Conservation (phyloP, 2,329 filamentous ascomycete species). For the Coccinonectria pachysandricola region DNA sequence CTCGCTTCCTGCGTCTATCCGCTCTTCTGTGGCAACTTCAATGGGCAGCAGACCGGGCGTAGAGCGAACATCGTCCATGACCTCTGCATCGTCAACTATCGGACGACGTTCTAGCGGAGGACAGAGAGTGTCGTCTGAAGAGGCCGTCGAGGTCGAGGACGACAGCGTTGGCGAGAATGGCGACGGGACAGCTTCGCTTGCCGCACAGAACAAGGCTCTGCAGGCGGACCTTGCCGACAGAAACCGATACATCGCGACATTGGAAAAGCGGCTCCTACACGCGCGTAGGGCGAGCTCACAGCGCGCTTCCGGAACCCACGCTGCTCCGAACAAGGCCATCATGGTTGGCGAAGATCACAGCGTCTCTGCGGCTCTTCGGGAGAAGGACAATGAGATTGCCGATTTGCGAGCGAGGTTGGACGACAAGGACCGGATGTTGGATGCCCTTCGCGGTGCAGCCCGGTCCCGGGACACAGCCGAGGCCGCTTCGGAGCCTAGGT, state of each 20-base stretch:
- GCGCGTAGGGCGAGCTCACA: conserved; percentile 84
- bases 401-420: conserved; percentile 83
- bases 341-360: conserved; percentile 73
- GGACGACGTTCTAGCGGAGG: conserved; percentile 40
- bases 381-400: conserved; percentile 87
- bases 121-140: conserved; percentile 34
- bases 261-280: conserved; percentile 87
- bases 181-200: conserved; percentile 71
- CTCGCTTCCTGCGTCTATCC: conserved; percentile 44
- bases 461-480: conserved; percentile 79
- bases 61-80: conserved; percentile 57
- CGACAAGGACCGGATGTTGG: conserved; percentile 90
- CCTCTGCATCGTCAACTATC: conserved; percentile 51
- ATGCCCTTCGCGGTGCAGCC: conserved; percentile 73
- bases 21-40: conserved; percentile 62
- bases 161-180: conserved; percentile 72
- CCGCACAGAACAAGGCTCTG: conserved; percentile 81
- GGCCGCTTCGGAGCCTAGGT: conserved; percentile 26
- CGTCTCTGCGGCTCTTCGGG: conserved; percentile 60
- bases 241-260: conserved; percentile 87
- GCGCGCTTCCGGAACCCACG: conserved; percentile 67
- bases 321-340: conserved; percentile 48
- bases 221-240: conserved; percentile 95
- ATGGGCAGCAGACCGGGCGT: conserved; percentile 38
- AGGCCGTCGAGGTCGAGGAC: conserved; percentile 45